A percentile compares a stretch with the other conserved stretches of the same genome.
Conservation (phyloP, 768 basidiomycete genomes). For the Thelephora ganbajun region DNA sequence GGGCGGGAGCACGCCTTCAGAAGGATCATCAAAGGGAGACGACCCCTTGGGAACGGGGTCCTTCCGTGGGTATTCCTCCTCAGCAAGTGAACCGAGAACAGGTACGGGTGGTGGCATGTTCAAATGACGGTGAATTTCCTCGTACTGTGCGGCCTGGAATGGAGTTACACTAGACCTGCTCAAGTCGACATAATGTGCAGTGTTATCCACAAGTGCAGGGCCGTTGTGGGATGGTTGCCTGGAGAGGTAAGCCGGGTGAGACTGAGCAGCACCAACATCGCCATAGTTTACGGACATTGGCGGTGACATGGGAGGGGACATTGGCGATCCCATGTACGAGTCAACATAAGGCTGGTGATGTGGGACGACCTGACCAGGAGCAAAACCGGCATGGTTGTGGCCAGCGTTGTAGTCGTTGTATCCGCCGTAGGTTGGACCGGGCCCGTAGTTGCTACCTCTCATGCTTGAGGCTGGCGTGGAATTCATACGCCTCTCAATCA, state of each 20-base stretch:
- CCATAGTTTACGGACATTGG: conserved; percentile 11
- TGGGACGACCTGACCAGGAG: conserved; percentile 23
- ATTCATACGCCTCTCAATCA: conserved; percentile 39
- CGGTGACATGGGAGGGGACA: conserved; percentile 10
- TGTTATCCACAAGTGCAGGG: conserved; percentile 1
- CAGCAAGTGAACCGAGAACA: conserved; percentile 4
- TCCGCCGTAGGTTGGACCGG: conserved; percentile 1
- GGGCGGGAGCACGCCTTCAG: conserved; percentile 11
- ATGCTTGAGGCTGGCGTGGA: conserved; percentile 5
- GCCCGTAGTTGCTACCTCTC: conserved; percentile 4
- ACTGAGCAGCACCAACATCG: conserved; percentile 15
- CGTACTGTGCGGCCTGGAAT: conserved; percentile 64
- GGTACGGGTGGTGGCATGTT: conserved; percentile 18
- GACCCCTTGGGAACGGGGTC: background rate
- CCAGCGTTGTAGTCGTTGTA: conserved; percentile 3
- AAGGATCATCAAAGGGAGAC: conserved; percentile 11
- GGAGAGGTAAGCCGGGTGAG: conserved; percentile 14
- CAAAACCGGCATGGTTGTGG: conserved; percentile 10
- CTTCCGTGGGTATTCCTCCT: conserved; percentile 2
- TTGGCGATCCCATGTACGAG: conserved; percentile 22
- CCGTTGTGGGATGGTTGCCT: conserved; percentile 1
- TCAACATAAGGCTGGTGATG: conserved; percentile 26
- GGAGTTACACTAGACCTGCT: conserved; percentile 58
- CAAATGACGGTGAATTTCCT: conserved; percentile 48
- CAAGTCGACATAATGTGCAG: conserved; percentile 47